Evolutionary conservation across 805 yeast genomes (phyloP).

Genomic region (Blastobotrys muscicola): DNA sequence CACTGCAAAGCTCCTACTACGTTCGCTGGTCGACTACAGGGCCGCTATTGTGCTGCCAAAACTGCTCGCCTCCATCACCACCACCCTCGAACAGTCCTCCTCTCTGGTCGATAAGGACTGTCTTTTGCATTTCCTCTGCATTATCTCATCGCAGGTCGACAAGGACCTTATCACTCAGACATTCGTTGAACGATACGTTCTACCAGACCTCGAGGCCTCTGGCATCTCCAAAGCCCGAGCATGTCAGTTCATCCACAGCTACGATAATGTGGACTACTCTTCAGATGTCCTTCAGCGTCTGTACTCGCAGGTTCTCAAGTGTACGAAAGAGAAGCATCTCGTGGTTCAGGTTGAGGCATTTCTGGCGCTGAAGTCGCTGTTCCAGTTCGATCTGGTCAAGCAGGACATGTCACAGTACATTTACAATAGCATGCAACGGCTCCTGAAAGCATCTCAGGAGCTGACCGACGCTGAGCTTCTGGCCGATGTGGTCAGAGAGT

Average conservation of each 20-base stretch:
- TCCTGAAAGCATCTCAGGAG: no score
- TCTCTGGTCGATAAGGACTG: constrained; percentile 63
- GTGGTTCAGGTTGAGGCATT: constrained; percentile 83
- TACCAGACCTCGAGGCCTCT: constrained; percentile 62
- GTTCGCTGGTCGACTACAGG: constrained; percentile 3
- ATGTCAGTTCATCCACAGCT: constrained; percentile 39
- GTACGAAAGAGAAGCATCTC: constrained; percentile 39
- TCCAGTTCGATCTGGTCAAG: constrained; percentile 47
- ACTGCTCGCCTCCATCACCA: no score
- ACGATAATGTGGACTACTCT: constrained; percentile 50
- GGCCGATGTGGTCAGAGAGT: no score
- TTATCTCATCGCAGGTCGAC: constrained; percentile 44
- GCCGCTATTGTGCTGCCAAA: constrained; percentile 5
- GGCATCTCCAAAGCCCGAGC: constrained; percentile 58
- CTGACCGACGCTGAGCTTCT: no score
- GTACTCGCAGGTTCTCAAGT: constrained; percentile 23
- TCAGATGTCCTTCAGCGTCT: constrained; percentile 57
- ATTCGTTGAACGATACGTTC: constrained; percentile 32
- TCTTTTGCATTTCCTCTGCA: constrained; percentile 64
- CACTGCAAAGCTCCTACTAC: no score
- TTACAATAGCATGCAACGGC: no score
- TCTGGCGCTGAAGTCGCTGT: constrained; percentile 69
- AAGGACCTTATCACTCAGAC: constrained; percentile 15
- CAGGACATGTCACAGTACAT: no score
- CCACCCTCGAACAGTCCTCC: no score